A percentile compares a stretch with the other conserved stretches of the same genome.
Conservation (phyloP, 345 rosid genomes). For the Boechera divaricarpa region DNA sequence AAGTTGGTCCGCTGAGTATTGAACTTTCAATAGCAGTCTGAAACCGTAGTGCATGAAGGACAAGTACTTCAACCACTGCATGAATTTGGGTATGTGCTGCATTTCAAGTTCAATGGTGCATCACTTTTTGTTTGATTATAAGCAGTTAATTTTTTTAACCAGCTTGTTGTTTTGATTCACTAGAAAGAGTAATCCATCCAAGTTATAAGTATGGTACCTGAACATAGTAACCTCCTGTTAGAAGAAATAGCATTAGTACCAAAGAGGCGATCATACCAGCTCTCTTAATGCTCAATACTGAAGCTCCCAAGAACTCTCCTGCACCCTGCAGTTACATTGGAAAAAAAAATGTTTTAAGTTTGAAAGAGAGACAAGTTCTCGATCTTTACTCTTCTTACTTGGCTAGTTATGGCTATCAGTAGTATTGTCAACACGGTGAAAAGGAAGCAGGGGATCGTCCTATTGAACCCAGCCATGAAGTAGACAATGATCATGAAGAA, state of each 20-base stretch:
- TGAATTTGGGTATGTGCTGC: constrained; percentile 89
- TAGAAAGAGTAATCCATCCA: constrained; percentile 58
- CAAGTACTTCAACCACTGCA: constrained; percentile 79
- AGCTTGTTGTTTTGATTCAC: constrained; percentile 2
- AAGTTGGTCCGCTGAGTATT: constrained; percentile 71
- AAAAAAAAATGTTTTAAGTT: constrained; percentile 6
- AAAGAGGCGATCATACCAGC: constrained; percentile 93
- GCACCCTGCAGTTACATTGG: constrained; percentile 59
- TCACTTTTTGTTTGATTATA: constrained; percentile 4
- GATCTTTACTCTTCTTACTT: constrained; percentile 56
- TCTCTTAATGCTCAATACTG: constrained; percentile 83
- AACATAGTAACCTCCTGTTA: constrained; percentile 96
- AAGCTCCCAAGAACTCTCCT: constrained; percentile 92
- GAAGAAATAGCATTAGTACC: constrained; percentile 84
- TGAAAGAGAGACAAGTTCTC: background rate
- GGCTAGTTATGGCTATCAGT: constrained; percentile 83
- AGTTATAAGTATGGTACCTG: constrained; percentile 72
- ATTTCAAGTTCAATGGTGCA: constrained; percentile 14
- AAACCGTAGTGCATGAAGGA: constrained; percentile 91
- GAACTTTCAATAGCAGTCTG: constrained; percentile 82
- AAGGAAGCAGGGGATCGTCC: constrained; percentile 88
- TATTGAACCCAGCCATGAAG: constrained; percentile 95
- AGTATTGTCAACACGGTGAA: constrained; percentile 68
- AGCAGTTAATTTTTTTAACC: too few species aligned
- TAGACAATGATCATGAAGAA: constrained; percentile 82